Evolutionary conservation across 176 grass and related monocot genomes (phyloP), one percentile per base, ranked within the genome.

Genomic region (Oryza nivara): DNA sequence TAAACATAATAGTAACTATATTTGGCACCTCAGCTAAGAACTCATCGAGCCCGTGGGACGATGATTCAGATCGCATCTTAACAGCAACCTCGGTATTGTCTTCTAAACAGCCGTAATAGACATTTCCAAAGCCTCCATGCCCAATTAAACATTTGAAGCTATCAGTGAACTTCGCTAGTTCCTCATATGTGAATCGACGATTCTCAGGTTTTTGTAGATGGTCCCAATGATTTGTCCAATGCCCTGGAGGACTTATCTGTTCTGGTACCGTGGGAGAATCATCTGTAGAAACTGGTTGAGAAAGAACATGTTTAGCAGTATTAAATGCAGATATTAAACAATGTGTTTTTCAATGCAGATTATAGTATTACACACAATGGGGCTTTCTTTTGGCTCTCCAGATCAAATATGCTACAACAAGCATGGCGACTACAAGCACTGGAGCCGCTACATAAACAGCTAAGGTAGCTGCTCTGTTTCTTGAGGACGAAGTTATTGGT

Each of bases 1-100:
- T 38, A 44, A 44, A 44, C 11, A 12, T 47, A 12, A 12, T 3
- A 47, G 45, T 12, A 47, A 47, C 2, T 12, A 8, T 19, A 86
- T 82, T 60, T 26, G 11, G 2, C 74, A 90, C 88, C 89, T 91
- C 89, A 8, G 85, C 70, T 19, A 91, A 46, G 43, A 91, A 84
- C n/a, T 91, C 70, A 25, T 80, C 76, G 1, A 79, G 76, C 8
- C 75, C 85, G 15, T 67, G 80, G 1, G 54, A 76, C 6, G 85
- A 80, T 76, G 80, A 76, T 49, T 91, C 49, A 11, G 85, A 84
- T 0, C 65, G 84, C 43, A 76, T 80, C 85, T 91, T 91, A 6
- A 91, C 76, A 87, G 85, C 85, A 72, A 88, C 81, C 28, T 88
- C 70, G 9, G 64, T 77, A 5, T 0, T 1, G 2, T 91, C 52